Percentiles rank a stretch among this genome's conserved stretches.
Conservation (phyloP, 805 yeast genomes). For the Metschnikowia peoriensis region DNA sequence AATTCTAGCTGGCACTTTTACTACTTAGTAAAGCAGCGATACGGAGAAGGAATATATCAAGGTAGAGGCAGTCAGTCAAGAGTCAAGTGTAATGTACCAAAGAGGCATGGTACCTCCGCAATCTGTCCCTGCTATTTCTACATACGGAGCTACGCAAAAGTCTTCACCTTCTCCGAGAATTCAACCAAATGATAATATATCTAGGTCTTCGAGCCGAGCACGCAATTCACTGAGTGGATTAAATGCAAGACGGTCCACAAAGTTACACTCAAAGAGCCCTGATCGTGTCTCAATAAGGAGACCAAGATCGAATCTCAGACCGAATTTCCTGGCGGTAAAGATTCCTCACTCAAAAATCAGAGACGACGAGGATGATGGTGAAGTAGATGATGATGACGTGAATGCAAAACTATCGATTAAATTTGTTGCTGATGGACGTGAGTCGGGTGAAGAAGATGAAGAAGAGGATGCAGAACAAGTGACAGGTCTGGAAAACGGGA, state of each 20-base stretch:
- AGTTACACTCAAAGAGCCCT: constrained; percentile 9
- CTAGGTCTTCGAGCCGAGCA: not conserved
- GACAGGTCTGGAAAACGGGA: constrained; percentile 1
- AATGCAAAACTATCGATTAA: constrained; percentile 54
- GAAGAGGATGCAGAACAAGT: constrained; percentile 20
- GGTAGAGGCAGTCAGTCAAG: constrained; percentile 5
- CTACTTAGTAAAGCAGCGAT: too few species aligned
- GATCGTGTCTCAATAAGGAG: constrained; percentile 34
- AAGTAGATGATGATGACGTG: constrained; percentile 16
- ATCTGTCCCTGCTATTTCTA: not conserved
- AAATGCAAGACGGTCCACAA: constrained; percentile 2
- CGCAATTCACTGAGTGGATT: not conserved
- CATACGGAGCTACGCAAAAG: not conserved
- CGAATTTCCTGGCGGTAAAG: constrained; percentile 69
- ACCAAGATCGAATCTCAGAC: constrained; percentile 44
- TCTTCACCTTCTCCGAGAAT: not conserved
- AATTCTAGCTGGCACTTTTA: too few species aligned
- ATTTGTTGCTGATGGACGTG: constrained; percentile 50
- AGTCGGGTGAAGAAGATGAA: constrained; percentile 7
- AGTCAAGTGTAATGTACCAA: constrained; percentile 5
- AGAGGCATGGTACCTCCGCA: constrained; percentile 5
- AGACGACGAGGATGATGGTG: constrained; percentile 62
- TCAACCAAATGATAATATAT: not conserved
- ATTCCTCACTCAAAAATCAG: constrained; percentile 66
- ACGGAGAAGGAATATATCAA: constrained; percentile 20